Base-by-base conservation (phyloP, 805 yeast genomes). In the Starmerella bombi region DNA sequence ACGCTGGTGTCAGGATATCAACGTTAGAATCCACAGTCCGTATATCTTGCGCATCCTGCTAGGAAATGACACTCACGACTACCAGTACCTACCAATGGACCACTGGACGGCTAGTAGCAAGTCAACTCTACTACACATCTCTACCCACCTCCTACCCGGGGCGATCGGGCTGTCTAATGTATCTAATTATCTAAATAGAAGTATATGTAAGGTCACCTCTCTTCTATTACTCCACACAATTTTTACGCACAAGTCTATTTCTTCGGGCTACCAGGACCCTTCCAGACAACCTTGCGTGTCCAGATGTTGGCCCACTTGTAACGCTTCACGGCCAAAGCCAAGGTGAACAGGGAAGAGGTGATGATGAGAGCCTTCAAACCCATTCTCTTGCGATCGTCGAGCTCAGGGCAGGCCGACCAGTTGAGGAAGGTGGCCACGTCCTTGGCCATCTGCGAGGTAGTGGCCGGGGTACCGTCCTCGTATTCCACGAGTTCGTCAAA, bases 381-480 rank as follows among this genome's bases (percentile, higher is more conserved):
- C 65, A 80, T 71, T 70, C 80, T 83, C 78, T 91, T 91, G 71
- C 98, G 81, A 62, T 85, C 95, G 59, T 91, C 98, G 58, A 81
- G 95, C 70, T 91, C 98, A 48, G 98, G 98, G 70, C 85, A 95
- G 44, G 95, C 69, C 51, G 95, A 84, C 98, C 98, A 91, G 74
- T 86, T 81, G 64, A 91, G 77, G 80, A 91, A 91, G 40, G 84
- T 77, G 49, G 84, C 69, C 43, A 91, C 98, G 65, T 91, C 98
- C 74, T 91, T 91, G 54, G 98, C 98, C 97, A 88, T 86, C 72
- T 91, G 98, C 43, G 97, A 79, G 50, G 97, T 80, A 40, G 97
- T 77, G 40, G 98, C 97, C 45, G 93, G 94, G 45, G 98, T 91
- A 60, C 98, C 98, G 63, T 91, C 98, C 64, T 91, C 98, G 67